A percentile compares a stretch with the other conserved stretches of the same genome.
These are phyloP conservation scores for Calonectria crousiana DNA, from an alignment of 2,329 filamentous ascomycete genomes.

Conservation along the genomic window DNA sequence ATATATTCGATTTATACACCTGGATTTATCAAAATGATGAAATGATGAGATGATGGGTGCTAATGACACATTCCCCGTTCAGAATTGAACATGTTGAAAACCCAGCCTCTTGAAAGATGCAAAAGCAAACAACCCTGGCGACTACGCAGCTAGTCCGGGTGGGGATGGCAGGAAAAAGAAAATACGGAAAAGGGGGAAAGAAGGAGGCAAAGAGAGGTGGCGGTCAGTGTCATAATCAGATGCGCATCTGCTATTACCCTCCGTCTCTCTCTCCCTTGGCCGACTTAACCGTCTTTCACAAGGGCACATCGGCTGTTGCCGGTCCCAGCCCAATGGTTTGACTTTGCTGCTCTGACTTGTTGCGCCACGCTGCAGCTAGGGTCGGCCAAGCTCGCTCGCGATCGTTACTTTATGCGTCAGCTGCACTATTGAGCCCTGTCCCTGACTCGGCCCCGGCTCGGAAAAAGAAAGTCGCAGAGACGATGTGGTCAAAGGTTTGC, in stretches of 20 bases:
- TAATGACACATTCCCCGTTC: not conserved
- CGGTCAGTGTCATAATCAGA: not conserved
- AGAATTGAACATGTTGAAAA: not conserved
- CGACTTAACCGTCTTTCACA: not conserved
- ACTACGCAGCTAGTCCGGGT: not conserved
- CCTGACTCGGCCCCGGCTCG: not conserved
- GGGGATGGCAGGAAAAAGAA: not conserved
- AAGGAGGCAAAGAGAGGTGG: not conserved
- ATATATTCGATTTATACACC: not conserved
- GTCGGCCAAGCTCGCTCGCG: not conserved
- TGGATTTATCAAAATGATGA: not conserved
- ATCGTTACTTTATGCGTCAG: not conserved
- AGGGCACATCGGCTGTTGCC: not conserved
- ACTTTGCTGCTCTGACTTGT: not conserved
- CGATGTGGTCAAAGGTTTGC: not conserved
- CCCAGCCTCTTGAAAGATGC: not conserved
- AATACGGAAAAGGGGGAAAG: not conserved
- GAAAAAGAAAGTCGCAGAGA: no score
- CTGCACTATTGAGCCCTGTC: not conserved
- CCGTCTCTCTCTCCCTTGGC: no score
- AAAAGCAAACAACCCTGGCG: not conserved
- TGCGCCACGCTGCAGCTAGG: not conserved
- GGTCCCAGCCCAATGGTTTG: not conserved
- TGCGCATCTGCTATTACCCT: not conserved
- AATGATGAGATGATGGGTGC: not conserved